These are phyloP conservation scores for Pyrenochaeta sp. DNA, from an alignment of 2,329 filamentous ascomycete genomes.

Conservation along the genomic window DNA sequence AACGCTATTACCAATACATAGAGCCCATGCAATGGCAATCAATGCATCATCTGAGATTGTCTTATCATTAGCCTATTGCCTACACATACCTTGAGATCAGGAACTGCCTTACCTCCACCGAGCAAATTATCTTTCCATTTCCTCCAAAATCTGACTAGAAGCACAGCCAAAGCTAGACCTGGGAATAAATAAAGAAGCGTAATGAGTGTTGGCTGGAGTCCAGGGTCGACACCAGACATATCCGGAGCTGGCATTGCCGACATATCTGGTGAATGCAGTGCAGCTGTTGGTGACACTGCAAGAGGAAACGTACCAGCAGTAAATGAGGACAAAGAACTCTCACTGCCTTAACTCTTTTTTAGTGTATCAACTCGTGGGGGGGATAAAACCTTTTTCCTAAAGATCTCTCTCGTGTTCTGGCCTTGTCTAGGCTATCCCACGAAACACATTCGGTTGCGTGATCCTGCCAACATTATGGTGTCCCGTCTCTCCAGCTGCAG, in stretches of 20 bases:
- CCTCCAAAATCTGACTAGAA: constrained; percentile 22
- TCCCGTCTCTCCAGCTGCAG: background rate
- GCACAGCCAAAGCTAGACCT: constrained; percentile 14
- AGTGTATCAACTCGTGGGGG: background rate
- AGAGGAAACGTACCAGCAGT: background rate
- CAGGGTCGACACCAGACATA: constrained; percentile 18
- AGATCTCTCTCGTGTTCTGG: background rate
- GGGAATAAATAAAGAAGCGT: constrained; percentile 21
- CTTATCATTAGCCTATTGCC: background rate
- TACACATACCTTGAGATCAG: background rate
- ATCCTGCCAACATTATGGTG: background rate
- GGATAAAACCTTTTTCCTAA: background rate
- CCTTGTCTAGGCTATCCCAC: background rate
- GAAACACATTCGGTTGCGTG: background rate
- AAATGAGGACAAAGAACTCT: background rate
- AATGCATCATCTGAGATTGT: constrained; percentile 12
- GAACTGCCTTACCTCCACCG: constrained; percentile 19
- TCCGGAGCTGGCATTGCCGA: constrained; percentile 6
- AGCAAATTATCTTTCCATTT: constrained; percentile 20
- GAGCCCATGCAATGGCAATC: constrained; percentile 19
- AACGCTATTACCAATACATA: constrained; percentile 16
- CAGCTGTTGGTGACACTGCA: background rate
- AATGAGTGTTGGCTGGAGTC: constrained; percentile 23
- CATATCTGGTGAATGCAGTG: background rate
- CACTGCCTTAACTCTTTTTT: background rate